A percentile compares a stretch with the other conserved stretches of the same genome.
These are phyloP conservation scores for Saturnispora galanensis DNA, from an alignment of 805 yeast genomes.

Conservation along the genomic window DNA sequence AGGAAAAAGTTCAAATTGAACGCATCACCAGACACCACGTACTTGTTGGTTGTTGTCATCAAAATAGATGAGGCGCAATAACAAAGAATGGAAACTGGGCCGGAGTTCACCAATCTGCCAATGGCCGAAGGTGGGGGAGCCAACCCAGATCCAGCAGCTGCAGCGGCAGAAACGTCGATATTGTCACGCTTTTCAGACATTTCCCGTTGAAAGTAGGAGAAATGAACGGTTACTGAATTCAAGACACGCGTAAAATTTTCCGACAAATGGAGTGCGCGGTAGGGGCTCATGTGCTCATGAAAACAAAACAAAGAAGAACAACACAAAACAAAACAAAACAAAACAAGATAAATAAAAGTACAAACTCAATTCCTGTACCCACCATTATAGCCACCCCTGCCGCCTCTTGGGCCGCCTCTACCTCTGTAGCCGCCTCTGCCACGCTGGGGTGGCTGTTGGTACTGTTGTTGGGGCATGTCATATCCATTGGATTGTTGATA, in stretches of 20 bases:
- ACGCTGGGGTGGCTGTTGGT: constrained; percentile 5
- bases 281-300: too few relatives aligned
- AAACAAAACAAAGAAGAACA: too few relatives aligned
- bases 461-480: constrained; percentile 9
- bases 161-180: background rate
- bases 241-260: too few relatives aligned
- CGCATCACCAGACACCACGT: constrained; percentile 66
- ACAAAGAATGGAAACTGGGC: constrained; percentile 60
- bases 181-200: constrained; percentile 6
- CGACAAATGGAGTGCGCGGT: too few relatives aligned
- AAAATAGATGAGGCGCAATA: constrained; percentile 92
- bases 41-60: constrained; percentile 97
- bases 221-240: background rate
- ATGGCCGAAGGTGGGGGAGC: constrained; percentile 14
- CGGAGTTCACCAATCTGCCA: constrained; percentile 36
- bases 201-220: background rate
- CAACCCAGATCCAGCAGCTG: constrained; percentile 12
- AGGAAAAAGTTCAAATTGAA: constrained; percentile 80
- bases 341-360: background rate
- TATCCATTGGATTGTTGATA: constrained; percentile 14
- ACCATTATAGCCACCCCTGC: constrained; percentile 8
- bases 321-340: too few relatives aligned
- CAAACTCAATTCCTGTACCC: background rate
- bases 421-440: constrained; percentile 8
- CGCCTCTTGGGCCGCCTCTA: constrained; percentile 6